These are phyloP conservation scores for Oryza glaberrima DNA, from an alignment of 176 grass and related monocot species.

Conservation along the genomic window DNA sequence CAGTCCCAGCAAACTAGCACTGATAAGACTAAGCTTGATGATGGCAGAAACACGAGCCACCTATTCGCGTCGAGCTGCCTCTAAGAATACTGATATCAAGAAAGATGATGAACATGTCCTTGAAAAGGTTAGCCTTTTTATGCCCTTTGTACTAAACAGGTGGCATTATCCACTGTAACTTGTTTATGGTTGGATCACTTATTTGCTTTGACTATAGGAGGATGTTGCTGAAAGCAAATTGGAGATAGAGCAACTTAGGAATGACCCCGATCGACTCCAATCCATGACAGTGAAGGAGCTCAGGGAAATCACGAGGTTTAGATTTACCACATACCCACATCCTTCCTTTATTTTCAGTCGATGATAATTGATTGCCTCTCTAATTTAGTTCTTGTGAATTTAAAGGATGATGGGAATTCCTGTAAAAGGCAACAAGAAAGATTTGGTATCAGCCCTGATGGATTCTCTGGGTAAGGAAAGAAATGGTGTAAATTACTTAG, in stretches of 20 bases:
- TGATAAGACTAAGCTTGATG: slow-evolving; percentile 45
- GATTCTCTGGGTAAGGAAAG: slow-evolving; percentile 36
- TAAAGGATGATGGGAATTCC: slow-evolving; percentile 71
- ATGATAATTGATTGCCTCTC: background rate
- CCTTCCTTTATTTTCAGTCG: background rate
- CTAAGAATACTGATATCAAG: slow-evolving; percentile 43
- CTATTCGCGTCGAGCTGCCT: slow-evolving; percentile 50
- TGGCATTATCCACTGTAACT: background rate
- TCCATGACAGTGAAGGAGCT: slow-evolving; percentile 86
- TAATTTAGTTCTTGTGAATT: slow-evolving; percentile 12
- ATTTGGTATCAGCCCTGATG: slow-evolving; percentile 71
- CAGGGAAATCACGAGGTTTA: slow-evolving; percentile 68
- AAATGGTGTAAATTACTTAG: slow-evolving; percentile 45
- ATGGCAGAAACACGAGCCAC: slow-evolving; percentile 40
- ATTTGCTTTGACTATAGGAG: slow-evolving; percentile 42
- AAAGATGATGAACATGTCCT: slow-evolving; percentile 33
- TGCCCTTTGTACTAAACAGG: background rate
- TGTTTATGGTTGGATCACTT: slow-evolving; percentile 4
- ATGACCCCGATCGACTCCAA: slow-evolving; percentile 62
- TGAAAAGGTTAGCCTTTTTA: slow-evolving; percentile 51
- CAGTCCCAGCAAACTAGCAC: slow-evolving; percentile 30
- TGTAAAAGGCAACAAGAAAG: slow-evolving; percentile 77
- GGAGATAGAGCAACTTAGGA: slow-evolving; percentile 59
- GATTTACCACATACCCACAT: background rate
- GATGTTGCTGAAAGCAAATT: slow-evolving; percentile 49